Evolutionary conservation across 2,329 filamentous ascomycete genomes (phyloP).

Genomic region (Exophiala sp.): DNA sequence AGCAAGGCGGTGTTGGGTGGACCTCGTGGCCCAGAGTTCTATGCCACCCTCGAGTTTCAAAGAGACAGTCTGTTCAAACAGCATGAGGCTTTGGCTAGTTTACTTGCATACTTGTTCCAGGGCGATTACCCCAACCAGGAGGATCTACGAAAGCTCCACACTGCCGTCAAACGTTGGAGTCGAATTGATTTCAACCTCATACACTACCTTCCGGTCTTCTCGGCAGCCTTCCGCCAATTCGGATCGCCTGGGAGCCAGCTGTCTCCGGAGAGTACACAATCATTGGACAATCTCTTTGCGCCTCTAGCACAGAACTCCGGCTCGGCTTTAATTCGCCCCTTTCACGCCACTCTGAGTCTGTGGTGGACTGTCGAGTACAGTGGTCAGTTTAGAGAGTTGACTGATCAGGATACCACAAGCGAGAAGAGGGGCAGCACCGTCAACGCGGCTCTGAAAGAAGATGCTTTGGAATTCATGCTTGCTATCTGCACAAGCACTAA

Average conservation of each 20-base stretch:
- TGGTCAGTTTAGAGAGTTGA: constrained; percentile 76
- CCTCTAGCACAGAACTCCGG: constrained; percentile 40
- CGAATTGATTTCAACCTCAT: constrained; percentile 72
- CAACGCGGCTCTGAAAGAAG: constrained; percentile 74
- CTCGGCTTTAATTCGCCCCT: constrained; percentile 54
- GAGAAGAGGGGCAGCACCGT: constrained; percentile 70
- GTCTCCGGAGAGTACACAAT: constrained; percentile 27
- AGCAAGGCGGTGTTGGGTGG: constrained; percentile 73
- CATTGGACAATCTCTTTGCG: constrained; percentile 54
- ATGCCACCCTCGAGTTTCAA: constrained; percentile 78
- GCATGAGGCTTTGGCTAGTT: constrained; percentile 82
- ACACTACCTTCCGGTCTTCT: constrained; percentile 77
- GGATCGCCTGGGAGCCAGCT: constrained; percentile 52
- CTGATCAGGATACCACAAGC: constrained; percentile 48
- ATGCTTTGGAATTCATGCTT: constrained; percentile 87
- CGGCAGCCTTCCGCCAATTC: constrained; percentile 72
- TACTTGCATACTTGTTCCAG: constrained; percentile 74
- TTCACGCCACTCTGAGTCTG: constrained; percentile 73
- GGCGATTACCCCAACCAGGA: constrained; percentile 65
- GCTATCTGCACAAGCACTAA: constrained; percentile 78
- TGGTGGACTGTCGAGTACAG: constrained; percentile 95
- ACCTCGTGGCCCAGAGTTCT: constrained; percentile 59
- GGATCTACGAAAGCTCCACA: constrained; percentile 72
- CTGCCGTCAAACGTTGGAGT: constrained; percentile 59
- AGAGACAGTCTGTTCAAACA: constrained; percentile 77